Evolutionary conservation across 768 basidiomycete species (phyloP), one percentile per base, ranked within the genome.

Genomic region (Hirschioporus abietinus): DNA sequence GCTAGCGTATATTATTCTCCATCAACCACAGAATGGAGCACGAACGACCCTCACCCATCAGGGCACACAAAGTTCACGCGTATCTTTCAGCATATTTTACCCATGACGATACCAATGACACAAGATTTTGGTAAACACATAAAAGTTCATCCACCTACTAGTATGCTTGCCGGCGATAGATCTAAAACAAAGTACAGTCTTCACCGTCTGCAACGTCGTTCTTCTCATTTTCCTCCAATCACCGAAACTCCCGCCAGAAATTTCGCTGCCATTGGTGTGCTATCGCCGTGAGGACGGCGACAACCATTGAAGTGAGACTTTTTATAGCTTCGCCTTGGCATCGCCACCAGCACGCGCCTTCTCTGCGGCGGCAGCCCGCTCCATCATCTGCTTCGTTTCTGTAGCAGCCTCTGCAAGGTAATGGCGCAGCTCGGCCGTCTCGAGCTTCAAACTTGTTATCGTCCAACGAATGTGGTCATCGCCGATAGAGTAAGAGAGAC

Each of bases 381-480:
- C 91, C 81, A 96, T 83, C 87, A 96, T 89, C 52, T 74, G 76
- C 70, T 86, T 82, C 63, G 89, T 83, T 78, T 93, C 93, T 36
- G 86, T 90, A 64, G 93, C 92, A 1, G 94, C 89, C 77, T 92
- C 90, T 0, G 84, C 88, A 42, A 96, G 78, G 73, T 88, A 93
- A 71, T 92, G 86, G 68, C 52, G 70, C 69, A 26, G 76, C 77
- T 69, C 78, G 72, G 64, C 77, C 62, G 83, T 84, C 35, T 81
- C 74, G 63, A 79, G 76, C 77, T 86, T 89, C 70, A 83, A 68
- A 65, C 89, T 90, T 70, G 95, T 96, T 70, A 97, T 89, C 64
- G 92, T 94, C 93, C 95, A 98, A 62, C 93, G 87, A 66, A 99
- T 85, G 70, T 89, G 89, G 63, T 88, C 78, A 67, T 92, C 88